A percentile compares a stretch with the other conserved stretches of the same genome.
These are phyloP conservation scores for Pichia cabralensis DNA, from an alignment of 805 yeast species.

Conservation along the genomic window DNA sequence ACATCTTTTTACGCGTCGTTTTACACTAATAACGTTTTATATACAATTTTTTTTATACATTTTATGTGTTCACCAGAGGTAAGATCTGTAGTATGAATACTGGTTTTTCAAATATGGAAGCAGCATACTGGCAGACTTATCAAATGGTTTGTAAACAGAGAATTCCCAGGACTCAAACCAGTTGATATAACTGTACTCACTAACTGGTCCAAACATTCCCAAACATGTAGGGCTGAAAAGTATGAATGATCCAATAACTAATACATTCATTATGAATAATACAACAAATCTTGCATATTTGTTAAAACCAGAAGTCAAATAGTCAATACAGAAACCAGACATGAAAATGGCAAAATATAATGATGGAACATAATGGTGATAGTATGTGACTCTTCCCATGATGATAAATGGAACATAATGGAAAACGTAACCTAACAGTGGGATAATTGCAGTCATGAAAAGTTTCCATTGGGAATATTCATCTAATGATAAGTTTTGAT, in stretches of 20 bases:
- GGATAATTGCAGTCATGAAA: constrained; percentile 61
- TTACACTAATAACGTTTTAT: too few relatives aligned
- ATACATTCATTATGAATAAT: constrained; percentile 31
- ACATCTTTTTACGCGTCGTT: too few relatives aligned
- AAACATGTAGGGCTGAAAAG: constrained; percentile 51
- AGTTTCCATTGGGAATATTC: constrained; percentile 16
- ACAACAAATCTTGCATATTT: constrained; percentile 20
- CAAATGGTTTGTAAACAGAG: constrained; percentile 7
- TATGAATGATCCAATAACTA: constrained; percentile 46
- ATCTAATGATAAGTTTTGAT: constrained; percentile 43
- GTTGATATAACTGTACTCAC: constrained; percentile 32
- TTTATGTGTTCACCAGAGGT: too few relatives aligned
- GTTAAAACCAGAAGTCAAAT: constrained; percentile 26
- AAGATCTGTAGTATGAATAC: too few relatives aligned
- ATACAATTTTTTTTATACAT: too few relatives aligned
- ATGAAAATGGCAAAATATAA: constrained; percentile 64
- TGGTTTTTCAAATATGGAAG: constrained; percentile 1
- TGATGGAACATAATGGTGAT: constrained; percentile 80
- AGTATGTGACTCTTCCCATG: constrained; percentile 82
- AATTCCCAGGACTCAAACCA: constrained; percentile 39
- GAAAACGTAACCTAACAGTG: constrained; percentile 74
- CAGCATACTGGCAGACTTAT: background rate
- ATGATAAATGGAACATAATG: constrained; percentile 67
- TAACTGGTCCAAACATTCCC: constrained; percentile 49
- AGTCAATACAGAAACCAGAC: constrained; percentile 43